Evolutionary conservation across 441 rosid genomes (phyloP), one percentile per base, ranked within the genome.

Genomic region (Gossypium lobatum): DNA sequence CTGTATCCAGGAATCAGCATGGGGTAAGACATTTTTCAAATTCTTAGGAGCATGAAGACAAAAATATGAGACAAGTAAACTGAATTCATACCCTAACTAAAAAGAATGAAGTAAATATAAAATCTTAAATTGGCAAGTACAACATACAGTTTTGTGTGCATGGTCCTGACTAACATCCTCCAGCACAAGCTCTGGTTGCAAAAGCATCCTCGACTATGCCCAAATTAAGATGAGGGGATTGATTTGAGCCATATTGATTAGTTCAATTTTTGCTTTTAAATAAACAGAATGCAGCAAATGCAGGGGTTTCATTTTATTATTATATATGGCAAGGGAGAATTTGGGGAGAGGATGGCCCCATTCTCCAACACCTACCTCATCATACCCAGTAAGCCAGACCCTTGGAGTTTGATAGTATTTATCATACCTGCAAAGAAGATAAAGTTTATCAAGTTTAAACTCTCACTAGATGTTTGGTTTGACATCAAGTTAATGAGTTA

Each of bases 301-400:
- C 6, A 26, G 60, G 39, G 39, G 6, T 50, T 50, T 50, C 39
- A 2, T 60, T 13, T 25, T 25, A 13, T 28, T 28, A 39, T 39
- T 39, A 39, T 39, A 39, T 39, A 39, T 1, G 39, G 64, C 18
- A 0, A 17, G 3, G 4, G 39, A 1, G 64, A 17, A 14, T n/a
- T n/a, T 50, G 10, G 18, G 2, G 64, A 42, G 21, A 7, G 20
- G 20, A n/a, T 28, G 46, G 1, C 1, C 25, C 17, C 6, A 63
- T 34, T 61, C 18, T 21, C 11, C 65, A 21, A 3, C 26, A 71
- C 81, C 71, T 70, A 96, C 98, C 99, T 96, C 99, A 73, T 96
- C 98, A 82, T 96, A 96, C 74, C 99, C 99, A 71, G 99, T 96
- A 77, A 96, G 91, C 99, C 99, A 96, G 60, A 96, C 97, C 64